These are phyloP conservation scores for Diaporthe humulicola DNA, from an alignment of 2,329 filamentous ascomycete genomes.

Conservation along the genomic window DNA sequence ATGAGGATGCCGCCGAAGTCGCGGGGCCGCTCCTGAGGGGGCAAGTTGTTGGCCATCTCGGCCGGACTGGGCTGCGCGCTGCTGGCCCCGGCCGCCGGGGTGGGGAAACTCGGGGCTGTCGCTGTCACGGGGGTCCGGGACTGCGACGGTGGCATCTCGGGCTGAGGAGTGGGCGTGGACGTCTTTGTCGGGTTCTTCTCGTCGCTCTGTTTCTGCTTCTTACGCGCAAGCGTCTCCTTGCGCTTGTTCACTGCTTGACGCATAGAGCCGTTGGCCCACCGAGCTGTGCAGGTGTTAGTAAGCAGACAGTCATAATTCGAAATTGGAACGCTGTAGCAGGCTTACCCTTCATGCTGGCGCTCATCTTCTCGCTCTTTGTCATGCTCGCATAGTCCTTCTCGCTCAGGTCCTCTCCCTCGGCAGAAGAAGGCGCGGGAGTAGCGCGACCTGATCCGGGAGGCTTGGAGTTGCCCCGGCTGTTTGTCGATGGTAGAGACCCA, in stretches of 20 bases:
- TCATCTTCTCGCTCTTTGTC: constrained; percentile 77
- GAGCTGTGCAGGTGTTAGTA: constrained; percentile 53
- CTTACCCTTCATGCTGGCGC: constrained; percentile 74
- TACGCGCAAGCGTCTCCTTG: constrained; percentile 70
- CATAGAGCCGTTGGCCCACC: constrained; percentile 74
- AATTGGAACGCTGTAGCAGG: constrained; percentile 1
- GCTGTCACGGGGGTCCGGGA: constrained; percentile 19
- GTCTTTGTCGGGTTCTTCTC: constrained; percentile 34
- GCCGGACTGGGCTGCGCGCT: constrained; percentile 8
- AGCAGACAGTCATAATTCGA: no score
- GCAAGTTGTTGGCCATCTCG: constrained; percentile 14
- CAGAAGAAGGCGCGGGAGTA: constrained; percentile 37
- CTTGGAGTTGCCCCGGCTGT: constrained; percentile 33
- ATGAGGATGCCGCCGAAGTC: constrained; percentile 30
- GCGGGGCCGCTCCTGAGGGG: neutral
- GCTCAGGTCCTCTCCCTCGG: constrained; percentile 46
- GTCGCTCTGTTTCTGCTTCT: constrained; percentile 55
- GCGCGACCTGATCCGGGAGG: constrained; percentile 51
- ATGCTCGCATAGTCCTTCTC: constrained; percentile 72
- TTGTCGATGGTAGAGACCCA: constrained; percentile 34
- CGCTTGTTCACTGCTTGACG: constrained; percentile 70
- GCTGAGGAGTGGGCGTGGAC: constrained; percentile 34
- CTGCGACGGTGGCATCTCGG: constrained; percentile 31
- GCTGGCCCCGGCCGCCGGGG: neutral
- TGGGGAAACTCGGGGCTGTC: constrained; percentile 15